Conservation (phyloP, 805 yeast genomes). For the Wickerhamiella siamensis region DNA sequence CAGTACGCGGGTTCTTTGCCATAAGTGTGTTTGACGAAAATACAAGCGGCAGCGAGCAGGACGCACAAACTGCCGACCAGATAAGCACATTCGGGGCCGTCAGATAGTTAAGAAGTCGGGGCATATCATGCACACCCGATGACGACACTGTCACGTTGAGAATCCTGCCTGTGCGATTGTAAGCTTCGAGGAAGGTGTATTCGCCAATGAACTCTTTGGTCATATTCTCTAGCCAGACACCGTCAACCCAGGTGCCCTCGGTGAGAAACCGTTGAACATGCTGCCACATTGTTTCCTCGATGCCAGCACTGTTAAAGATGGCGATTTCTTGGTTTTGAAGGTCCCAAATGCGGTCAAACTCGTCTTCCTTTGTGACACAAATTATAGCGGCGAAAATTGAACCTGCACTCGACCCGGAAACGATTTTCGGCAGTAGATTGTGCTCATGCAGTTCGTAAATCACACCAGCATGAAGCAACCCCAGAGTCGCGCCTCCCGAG, state of each 20-base stretch:
- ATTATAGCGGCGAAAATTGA: conserved; percentile 84
- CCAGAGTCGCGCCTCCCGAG: conserved; percentile 93
- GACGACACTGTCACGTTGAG: conserved; percentile 89
- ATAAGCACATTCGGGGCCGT: conserved; percentile 88
- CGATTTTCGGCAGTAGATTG: conserved; percentile 66
- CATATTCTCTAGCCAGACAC: conserved; percentile 51
- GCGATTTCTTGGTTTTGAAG: conserved; percentile 36
- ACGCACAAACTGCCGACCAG: conserved; percentile 81
- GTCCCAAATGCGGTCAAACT: conserved; percentile 37
- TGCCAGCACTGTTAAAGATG: conserved; percentile 42
- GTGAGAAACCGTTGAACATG: conserved; percentile 52
- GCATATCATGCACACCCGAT: conserved; percentile 81
- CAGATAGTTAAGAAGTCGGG: conserved; percentile 72
- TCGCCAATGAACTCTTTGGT: conserved; percentile 74
- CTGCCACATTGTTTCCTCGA: conserved; percentile 37
- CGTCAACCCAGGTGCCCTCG: conserved; percentile 83
- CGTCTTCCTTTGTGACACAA: conserved; percentile 67
- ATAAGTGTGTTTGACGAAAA: conserved; percentile 76
- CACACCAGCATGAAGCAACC: conserved; percentile 85
- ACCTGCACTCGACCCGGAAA: conserved; percentile 94
- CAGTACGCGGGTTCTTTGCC: conserved; percentile 67
- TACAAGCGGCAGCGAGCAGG: conserved; percentile 86
- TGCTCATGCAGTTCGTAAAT: conserved; percentile 61
- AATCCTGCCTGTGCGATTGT: conserved; percentile 85
- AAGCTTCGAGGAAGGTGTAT: conserved; percentile 85